phyloP scores from a whole-genome alignment of 257 asterid genomes.

The Nicotiana noctiflora region DNA sequence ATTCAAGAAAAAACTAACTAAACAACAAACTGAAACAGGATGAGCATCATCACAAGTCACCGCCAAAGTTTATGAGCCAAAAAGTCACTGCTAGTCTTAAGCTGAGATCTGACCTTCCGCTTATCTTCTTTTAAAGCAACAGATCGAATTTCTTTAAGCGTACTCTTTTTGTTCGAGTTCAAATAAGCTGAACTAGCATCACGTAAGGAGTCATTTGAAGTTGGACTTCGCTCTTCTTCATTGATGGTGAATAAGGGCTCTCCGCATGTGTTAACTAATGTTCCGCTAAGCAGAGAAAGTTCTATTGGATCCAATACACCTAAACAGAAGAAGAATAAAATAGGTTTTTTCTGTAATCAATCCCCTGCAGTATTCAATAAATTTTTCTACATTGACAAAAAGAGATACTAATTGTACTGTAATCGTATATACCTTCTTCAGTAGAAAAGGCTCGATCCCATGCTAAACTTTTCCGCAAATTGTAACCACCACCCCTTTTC shows the following conservation, averaged over 20 bases:
- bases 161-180: constrained; percentile 21
- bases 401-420: not conserved
- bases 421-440: constrained; percentile 57
- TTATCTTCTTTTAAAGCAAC: constrained; percentile 22
- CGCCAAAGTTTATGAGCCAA: constrained; percentile 13
- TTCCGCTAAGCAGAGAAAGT: constrained; percentile 68
- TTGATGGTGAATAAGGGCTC: constrained; percentile 34
- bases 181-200: constrained; percentile 13
- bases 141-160: constrained; percentile 22
- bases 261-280: constrained; percentile 28
- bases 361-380: not conserved
- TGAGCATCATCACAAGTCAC: constrained; percentile 24
- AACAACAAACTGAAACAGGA: constrained; percentile 18
- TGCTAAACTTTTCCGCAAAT: constrained; percentile 84
- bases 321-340: constrained; percentile 12
- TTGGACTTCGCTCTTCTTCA: constrained; percentile 28
- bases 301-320: constrained; percentile 87
- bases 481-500: constrained; percentile 63
- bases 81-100: not conserved
- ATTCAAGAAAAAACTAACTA: not conserved
- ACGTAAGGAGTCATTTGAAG: constrained; percentile 20
- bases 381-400: not conserved
- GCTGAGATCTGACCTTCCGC: constrained; percentile 20
- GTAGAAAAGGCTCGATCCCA: constrained; percentile 94
- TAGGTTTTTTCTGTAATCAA: not conserved